phyloP scores from a whole-genome alignment of 805 yeast genomes.

The Candida stauntonica region DNA sequence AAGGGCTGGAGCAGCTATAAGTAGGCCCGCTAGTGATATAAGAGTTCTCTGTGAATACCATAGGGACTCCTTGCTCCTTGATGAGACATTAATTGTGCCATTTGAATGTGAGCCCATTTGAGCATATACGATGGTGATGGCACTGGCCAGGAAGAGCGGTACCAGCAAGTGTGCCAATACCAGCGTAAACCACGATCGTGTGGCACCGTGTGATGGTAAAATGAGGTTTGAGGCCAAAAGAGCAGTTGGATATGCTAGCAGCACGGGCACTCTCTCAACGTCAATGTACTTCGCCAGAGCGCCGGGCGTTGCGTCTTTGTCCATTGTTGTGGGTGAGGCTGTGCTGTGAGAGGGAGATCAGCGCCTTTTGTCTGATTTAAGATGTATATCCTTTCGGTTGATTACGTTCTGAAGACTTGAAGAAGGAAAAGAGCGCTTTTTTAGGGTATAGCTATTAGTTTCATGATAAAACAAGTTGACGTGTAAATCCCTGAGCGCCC shows the following conservation, averaged over 20 bases:
- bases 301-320: conserved; percentile 1
- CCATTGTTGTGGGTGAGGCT: not conserved
- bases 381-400: too few relatives aligned
- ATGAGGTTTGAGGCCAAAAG: conserved; percentile 23
- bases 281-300: conserved; percentile 23
- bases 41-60: conserved; percentile 7
- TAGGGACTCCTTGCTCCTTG: not conserved
- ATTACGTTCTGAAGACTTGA: too few relatives aligned
- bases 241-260: conserved; percentile 27
- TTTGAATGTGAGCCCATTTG: conserved; percentile 1
- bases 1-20: conserved; percentile 11
- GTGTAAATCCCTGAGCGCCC: not conserved
- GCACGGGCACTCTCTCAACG: conserved; percentile 23
- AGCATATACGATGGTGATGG: conserved; percentile 13
- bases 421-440: too few relatives aligned
- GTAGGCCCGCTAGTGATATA: conserved; percentile 10
- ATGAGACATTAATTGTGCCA: not conserved
- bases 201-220: conserved; percentile 3
- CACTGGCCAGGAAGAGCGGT: conserved; percentile 17
- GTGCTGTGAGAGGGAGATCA: not conserved
- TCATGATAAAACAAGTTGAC: too few relatives aligned
- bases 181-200: conserved; percentile 1
- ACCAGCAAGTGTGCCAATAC: conserved; percentile 5
- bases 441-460: too few relatives aligned
- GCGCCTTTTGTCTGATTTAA: too few relatives aligned